Conservation (phyloP, 805 yeast genomes). For the Starmerella riodocensis region DNA sequence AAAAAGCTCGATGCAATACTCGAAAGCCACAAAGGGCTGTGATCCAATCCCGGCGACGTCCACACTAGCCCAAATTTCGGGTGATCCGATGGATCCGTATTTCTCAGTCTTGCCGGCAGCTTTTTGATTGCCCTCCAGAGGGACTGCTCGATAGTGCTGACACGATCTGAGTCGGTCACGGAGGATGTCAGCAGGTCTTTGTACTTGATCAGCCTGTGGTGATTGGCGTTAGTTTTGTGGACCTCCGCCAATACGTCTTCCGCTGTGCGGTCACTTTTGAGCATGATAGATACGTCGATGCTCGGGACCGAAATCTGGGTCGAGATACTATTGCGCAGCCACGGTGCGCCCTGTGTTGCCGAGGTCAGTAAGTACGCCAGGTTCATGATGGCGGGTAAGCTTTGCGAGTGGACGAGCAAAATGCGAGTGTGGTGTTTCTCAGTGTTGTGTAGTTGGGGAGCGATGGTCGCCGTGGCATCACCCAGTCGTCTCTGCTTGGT, state of each 20-base stretch:
- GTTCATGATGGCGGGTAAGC: constrained; percentile 9
- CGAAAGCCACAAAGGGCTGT: constrained; percentile 15
- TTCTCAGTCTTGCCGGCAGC: constrained; percentile 1
- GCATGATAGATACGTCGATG: constrained; percentile 3
- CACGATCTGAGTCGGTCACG: constrained; percentile 10
- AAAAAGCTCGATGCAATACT: constrained; percentile 1
- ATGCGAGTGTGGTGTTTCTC: constrained; percentile 7
- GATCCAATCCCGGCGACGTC: constrained; percentile 1
- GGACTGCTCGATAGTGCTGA: neutral
- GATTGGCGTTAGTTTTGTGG: neutral
- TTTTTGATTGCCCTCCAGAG: constrained; percentile 1
- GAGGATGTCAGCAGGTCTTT: constrained; percentile 8
- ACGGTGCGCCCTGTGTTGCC: constrained; percentile 5
- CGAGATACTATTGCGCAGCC: neutral
- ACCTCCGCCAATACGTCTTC: neutral
- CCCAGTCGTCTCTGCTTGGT: no score
- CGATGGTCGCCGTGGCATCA: no score
- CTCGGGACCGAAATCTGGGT: constrained; percentile 7
- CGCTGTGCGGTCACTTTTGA: neutral
- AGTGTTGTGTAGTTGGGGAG: no score
- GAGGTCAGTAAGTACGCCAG: constrained; percentile 10
- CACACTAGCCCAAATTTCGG: constrained; percentile 14
- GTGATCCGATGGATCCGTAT: neutral
- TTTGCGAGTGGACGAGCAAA: constrained; percentile 11
- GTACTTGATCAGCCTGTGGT: constrained; percentile 7